Percentiles rank a stretch among this genome's conserved stretches.
Conservation (phyloP, 345 rosid genomes). For the Eucalyptus urophylla region DNA sequence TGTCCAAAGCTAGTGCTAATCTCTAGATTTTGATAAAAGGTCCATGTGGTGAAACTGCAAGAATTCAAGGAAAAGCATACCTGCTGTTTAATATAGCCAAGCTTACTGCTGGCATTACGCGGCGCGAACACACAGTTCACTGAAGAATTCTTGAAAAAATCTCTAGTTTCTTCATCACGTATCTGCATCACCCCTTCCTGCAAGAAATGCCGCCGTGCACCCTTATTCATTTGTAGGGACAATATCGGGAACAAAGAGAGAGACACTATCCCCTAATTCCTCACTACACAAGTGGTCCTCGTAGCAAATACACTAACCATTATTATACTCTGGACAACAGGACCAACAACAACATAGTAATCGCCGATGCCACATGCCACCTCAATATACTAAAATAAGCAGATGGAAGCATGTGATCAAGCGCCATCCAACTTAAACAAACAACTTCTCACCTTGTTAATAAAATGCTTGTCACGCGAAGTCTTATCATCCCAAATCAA, state of each 20-base stretch:
- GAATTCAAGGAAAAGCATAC: slow-evolving; percentile 12
- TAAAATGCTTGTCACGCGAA: slow-evolving; percentile 59
- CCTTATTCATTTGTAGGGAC: not conserved
- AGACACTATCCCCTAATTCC: not conserved
- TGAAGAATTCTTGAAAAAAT: slow-evolving; percentile 91
- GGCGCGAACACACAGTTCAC: slow-evolving; percentile 75
- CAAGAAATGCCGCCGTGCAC: not conserved
- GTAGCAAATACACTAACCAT: not conserved
- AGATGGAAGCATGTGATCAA: not conserved
- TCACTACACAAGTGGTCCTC: not conserved
- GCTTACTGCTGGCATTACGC: slow-evolving; percentile 77
- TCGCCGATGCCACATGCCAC: not conserved
- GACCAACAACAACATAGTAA: not conserved
- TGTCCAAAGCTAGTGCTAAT: not conserved
- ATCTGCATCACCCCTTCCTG: slow-evolving; percentile 88
- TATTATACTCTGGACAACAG: not conserved
- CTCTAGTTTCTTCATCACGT: slow-evolving; percentile 84
- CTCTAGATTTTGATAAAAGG: not conserved
- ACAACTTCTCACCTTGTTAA: slow-evolving; percentile 36
- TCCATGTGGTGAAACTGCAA: not conserved
- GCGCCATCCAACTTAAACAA: not conserved
- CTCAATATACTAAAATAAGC: not conserved
- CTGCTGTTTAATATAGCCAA: slow-evolving; percentile 72
- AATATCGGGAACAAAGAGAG: not conserved
- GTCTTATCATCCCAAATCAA: slow-evolving; percentile 94